phyloP scores from a whole-genome alignment of 73 alveolate genomes.

The Symbiodinium natans region DNA sequence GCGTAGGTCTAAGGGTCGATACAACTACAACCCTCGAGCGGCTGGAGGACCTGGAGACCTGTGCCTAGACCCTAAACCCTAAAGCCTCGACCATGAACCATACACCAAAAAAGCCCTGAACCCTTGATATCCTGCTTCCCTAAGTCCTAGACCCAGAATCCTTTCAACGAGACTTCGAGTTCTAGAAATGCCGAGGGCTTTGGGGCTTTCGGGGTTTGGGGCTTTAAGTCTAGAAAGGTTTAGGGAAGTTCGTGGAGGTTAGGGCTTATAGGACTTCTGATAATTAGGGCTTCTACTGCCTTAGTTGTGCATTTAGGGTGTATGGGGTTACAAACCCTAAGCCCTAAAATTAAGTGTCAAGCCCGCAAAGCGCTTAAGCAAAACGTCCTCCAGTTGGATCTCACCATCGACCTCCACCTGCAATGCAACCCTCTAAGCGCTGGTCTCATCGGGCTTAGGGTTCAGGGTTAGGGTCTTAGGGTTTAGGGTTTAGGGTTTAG shows the following conservation, averaged over 20 bases:
- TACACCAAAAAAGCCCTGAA: no score
- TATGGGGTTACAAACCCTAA: neutral
- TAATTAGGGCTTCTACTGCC: no score
- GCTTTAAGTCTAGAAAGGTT: neutral
- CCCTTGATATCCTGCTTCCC: no score
- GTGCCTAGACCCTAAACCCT: no score
- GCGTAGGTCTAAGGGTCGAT: neutral
- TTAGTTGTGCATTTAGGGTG: no score
- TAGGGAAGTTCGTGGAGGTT: neutral
- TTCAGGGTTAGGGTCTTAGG: neutral
- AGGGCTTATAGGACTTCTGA: neutral
- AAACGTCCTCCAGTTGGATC: slow-evolving; percentile 52
- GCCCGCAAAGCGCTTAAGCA: no score
- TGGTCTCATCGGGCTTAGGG: neutral
- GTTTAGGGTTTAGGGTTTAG: neutral
- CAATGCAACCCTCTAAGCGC: neutral
- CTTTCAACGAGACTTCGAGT: no score
- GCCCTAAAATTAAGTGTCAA: neutral
- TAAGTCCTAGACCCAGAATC: no score
- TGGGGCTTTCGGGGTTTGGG: neutral
- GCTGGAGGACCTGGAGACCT: no score
- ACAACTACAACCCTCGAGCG: no score
- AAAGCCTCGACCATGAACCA: no score
- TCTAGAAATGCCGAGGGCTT: neutral
- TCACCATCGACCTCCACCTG: slow-evolving; percentile 76